Evolutionary conservation across 2,329 filamentous ascomycete genomes (phyloP).

Genomic region (Byssochlamys sp.): DNA sequence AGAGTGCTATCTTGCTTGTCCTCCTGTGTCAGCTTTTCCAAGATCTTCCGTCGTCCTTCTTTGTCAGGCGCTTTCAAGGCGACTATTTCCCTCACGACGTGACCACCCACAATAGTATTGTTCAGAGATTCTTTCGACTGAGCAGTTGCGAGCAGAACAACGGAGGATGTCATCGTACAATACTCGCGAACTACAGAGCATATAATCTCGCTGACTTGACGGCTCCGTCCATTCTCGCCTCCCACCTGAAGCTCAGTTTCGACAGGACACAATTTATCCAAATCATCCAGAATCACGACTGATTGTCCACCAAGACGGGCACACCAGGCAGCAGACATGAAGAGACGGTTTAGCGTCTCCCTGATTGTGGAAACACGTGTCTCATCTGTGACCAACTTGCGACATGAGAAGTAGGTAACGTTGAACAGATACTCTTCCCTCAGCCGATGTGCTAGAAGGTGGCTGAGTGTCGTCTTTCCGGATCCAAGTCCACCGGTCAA

Average conservation of each 20-base stretch:
- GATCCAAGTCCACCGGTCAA: slow-evolving; percentile 81
- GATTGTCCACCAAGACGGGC: slow-evolving; percentile 74
- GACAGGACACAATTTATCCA: slow-evolving; percentile 83
- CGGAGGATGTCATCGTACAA: slow-evolving; percentile 66
- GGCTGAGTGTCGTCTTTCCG: slow-evolving; percentile 75
- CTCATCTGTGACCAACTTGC: slow-evolving; percentile 81
- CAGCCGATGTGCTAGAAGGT: slow-evolving; percentile 64
- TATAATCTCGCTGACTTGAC: slow-evolving; percentile 82
- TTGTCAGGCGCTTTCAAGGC: slow-evolving; percentile 86
- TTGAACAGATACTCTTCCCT: slow-evolving; percentile 67
- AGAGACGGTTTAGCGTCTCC: slow-evolving; percentile 71
- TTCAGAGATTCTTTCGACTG: slow-evolving; percentile 89
- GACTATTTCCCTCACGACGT: slow-evolving; percentile 85
- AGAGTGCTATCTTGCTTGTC: slow-evolving; percentile 32
- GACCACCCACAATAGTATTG: slow-evolving; percentile 78
- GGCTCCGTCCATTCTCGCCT: slow-evolving; percentile 83
- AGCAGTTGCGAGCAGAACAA: slow-evolving; percentile 81
- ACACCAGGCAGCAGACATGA: slow-evolving; percentile 85
- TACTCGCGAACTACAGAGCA: slow-evolving; percentile 75
- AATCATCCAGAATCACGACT: slow-evolving; percentile 79
- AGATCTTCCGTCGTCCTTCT: slow-evolving; percentile 70
- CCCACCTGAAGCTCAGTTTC: slow-evolving; percentile 92
- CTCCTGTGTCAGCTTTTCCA: slow-evolving; percentile 63
- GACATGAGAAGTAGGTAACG: slow-evolving; percentile 75
- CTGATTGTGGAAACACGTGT: slow-evolving; percentile 82